phyloP scores from a whole-genome alignment of 129 eudicot genomes.

The Tagetes patula region DNA sequence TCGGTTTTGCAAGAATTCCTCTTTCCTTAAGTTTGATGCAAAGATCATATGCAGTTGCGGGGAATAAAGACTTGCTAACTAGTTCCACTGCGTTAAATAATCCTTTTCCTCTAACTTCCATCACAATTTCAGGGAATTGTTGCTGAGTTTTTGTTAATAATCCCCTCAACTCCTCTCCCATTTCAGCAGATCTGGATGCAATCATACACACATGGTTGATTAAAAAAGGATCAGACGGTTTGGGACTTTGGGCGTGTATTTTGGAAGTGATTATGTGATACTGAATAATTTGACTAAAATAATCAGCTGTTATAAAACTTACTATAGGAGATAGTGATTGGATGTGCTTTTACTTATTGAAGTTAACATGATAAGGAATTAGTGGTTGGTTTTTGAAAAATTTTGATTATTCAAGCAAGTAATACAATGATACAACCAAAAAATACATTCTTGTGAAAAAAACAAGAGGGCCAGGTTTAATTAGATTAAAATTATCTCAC shows the following conservation, averaged over 20 bases:
- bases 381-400: neutral
- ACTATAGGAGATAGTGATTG: neutral
- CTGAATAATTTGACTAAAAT: neutral
- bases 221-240: neutral
- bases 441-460: neutral
- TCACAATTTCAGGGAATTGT: constrained; percentile 63
- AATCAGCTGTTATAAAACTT: neutral
- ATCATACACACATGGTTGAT: neutral
- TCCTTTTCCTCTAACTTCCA: constrained; percentile 92
- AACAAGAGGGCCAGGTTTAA: neutral
- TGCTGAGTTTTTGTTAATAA: constrained; percentile 55
- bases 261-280: constrained; percentile 4
- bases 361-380: neutral
- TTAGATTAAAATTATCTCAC: neutral
- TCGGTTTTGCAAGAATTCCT: constrained; percentile 95
- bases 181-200: constrained; percentile 62
- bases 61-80: constrained; percentile 61
- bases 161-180: constrained; percentile 79
- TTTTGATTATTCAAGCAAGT: neutral
- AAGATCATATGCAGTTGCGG: constrained; percentile 82
- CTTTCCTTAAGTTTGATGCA: constrained; percentile 87
- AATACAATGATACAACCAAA: neutral
- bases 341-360: neutral
- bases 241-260: neutral
- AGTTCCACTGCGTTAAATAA: constrained; percentile 93